Evolutionary conservation across 305 asterid genomes (phyloP), one percentile per base, ranked within the genome.

Genomic region (Ilex paraguariensis): DNA sequence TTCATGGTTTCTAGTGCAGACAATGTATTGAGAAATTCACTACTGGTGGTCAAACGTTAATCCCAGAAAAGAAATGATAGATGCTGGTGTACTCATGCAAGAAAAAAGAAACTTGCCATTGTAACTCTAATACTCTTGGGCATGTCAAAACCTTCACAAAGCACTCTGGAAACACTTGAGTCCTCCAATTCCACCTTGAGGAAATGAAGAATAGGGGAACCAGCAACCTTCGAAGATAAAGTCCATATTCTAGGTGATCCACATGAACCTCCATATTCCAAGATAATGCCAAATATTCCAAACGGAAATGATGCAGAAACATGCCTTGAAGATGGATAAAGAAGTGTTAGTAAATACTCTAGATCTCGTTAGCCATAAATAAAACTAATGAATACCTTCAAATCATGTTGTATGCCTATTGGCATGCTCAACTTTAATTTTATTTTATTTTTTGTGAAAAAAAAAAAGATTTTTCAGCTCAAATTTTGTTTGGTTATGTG

Each of bases 221-320:
- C 54, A 60, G 71, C 77, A 56, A 66, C 63, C 65, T 69, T 65
- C 2, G 77, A 66, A 63, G 66, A 73, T 73, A 73, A 70, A 69
- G 83, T 63, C 59, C 82, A 79, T 66, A 85, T 72, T 68, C 80
- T 79, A 65, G 93, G 76, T 59, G 77, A 79, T 75, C 59, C 75
- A 63, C 70, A 65, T 28, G 86, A 62, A 73, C 87, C 93, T 54
- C 93, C 93, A 79, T 85, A 82, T 77, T 85, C 93, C 87, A 85
- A 66, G 73, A 85, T 74, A 66, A 66, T 57, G 63, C 76, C 79
- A 71, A 82, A 85, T 75, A 76, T 73, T 60, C 67, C 69, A 48
- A 79, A 73, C 7, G 93, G 87, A 69, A 85, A 82, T 61, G 89
- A 81, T 64, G 87, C 56, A 69, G 79, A 65, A 58, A 85, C 60